A percentile compares a stretch with the other conserved stretches of the same genome.
Evolutionary conservation across 2,329 filamentous ascomycete genomes (phyloP).

Genomic region (Hymenoscyphus linearis): DNA sequence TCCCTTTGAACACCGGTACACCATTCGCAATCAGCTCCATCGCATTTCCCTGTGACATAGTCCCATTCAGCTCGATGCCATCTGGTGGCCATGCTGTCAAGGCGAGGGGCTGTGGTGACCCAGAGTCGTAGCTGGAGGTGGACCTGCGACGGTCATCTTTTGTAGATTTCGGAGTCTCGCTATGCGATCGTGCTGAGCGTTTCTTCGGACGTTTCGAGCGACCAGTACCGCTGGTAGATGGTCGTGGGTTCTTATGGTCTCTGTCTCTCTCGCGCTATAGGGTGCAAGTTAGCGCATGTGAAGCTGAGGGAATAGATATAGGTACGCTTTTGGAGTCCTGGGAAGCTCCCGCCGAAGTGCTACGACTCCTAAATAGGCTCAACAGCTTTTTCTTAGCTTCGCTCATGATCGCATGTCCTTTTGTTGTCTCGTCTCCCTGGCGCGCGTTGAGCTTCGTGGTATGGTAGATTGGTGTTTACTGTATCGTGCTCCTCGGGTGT

Average conservation of each 20-base stretch:
- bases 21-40: slow-evolving; percentile 54
- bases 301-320: slow-evolving; percentile 1
- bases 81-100: slow-evolving; percentile 54
- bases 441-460: neutral
- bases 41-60: slow-evolving; percentile 49
- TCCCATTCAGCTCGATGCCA: slow-evolving; percentile 43
- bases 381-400: slow-evolving; percentile 26
- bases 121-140: slow-evolving; percentile 2
- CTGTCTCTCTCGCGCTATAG: slow-evolving; percentile 11
- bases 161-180: slow-evolving; percentile 1
- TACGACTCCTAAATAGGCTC: slow-evolving; percentile 45
- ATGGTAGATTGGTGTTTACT: neutral
- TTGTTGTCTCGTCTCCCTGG: neutral
- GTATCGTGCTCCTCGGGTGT: neutral
- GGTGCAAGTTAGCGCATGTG: slow-evolving; percentile 6
- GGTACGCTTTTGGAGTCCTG: slow-evolving; percentile 33
- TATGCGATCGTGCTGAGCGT: slow-evolving; percentile 7
- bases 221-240: neutral
- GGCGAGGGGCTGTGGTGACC: neutral
- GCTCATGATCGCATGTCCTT: slow-evolving; percentile 20
- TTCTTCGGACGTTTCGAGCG: neutral
- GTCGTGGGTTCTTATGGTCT: slow-evolving; percentile 25
- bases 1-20: slow-evolving; percentile 51
- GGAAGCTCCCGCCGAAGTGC: slow-evolving; percentile 35
- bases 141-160: slow-evolving; percentile 1